Base-by-base conservation (phyloP, 768 basidiomycete genomes). In the Lentinus tigrinus region DNA sequence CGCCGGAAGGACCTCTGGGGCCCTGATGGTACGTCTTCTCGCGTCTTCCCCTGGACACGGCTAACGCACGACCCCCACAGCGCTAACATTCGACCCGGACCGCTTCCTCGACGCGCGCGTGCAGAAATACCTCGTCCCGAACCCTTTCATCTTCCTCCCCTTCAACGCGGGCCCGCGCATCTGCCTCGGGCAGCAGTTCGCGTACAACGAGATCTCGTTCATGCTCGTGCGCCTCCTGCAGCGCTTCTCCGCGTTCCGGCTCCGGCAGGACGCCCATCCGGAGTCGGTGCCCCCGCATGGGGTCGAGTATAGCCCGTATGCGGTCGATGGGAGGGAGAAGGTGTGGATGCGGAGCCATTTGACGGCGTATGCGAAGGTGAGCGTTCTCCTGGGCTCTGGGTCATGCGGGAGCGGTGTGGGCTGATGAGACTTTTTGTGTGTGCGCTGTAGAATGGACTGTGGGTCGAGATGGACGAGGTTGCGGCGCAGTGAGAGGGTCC, bases 1-100 rank as follows among this genome's bases (percentile, higher is more conserved):
- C 76, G 85, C 6, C 75, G 85, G 31, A 76, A 70, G 49, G 83
- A 86, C 61, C 75, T 85, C 5, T 88, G 87, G 87, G 87, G 87
- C 0, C 84, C 85, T 1, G 85, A 87, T 65, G 85, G 85, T 85
- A 61, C 4, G 73, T 14, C 46, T 13, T 23, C 47, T 8, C 23
- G 13, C 50, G 11, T 27, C 7, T 19, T 26, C 14, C 11, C 44
- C 31, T 16, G 31, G n/a, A 13, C 56, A 0, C 19, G 10, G 24
- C 19, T 21, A 1, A 49, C n/a, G 31, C 34, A 7, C 7, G 47
- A 11, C n/a, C 31, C 36, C n/a, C 19, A 9, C 47, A 85, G 84
- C 85, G n/a, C 67, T 78, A 3, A 62, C 71, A 56, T 89, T 88
- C 61, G 87, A 88, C 64, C 87, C 87, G 0, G 82, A 87, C 58